Evolutionary conservation across 2,329 filamentous ascomycete species (phyloP), one percentile per base, ranked within the genome.

Genomic region (Alternaria postmessia): DNA sequence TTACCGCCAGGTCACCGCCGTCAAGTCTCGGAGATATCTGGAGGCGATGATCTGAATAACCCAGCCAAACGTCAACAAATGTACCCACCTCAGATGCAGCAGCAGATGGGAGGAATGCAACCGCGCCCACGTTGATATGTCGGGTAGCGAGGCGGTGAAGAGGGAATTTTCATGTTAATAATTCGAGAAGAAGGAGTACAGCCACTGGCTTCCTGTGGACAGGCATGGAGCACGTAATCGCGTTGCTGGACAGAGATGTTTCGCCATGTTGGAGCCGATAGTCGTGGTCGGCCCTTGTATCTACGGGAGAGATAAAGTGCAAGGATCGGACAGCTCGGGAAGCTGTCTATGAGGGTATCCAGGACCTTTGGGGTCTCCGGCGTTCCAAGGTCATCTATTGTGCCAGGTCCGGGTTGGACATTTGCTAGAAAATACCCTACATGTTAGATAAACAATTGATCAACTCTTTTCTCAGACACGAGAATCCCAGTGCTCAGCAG

Each of bases 21-120:
- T 66, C 85, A 86, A 57, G 84, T 88, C n/a, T 88, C 86, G 3
- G 86, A 88, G 32, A 87, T 89, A 58, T 82, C 85, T 3, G 83
- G 86, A 46, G 83, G 83, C 1, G 79, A 83, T 5, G 84, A 85
- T 26, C 78, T 84, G 69, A 79, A 74, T 49, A 82, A 81, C 52
- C 82, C 86, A 63, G 77, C 82, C 5, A 89, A 89, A 71, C 82
- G 87, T 64, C 86, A 86, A 70, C 85, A 86, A 57, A 83, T 88
- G 79, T 88, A 85, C 75, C 55, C 73, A 32, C 69, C 80, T 59
- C 66, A 77, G 34, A 80, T 79, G 62, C 79, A 79, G 43, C 80
- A 81, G 47, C 77, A 78, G 38, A 81, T 85, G 70, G 82, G 81
- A 46, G 76, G 82, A 8, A 83, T 85, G 73, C 84, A 85, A 67